Evolutionary conservation across 495 filamentous ascomycete genomes (phyloP).

Genomic region (Baudoinia panamericana): DNA sequence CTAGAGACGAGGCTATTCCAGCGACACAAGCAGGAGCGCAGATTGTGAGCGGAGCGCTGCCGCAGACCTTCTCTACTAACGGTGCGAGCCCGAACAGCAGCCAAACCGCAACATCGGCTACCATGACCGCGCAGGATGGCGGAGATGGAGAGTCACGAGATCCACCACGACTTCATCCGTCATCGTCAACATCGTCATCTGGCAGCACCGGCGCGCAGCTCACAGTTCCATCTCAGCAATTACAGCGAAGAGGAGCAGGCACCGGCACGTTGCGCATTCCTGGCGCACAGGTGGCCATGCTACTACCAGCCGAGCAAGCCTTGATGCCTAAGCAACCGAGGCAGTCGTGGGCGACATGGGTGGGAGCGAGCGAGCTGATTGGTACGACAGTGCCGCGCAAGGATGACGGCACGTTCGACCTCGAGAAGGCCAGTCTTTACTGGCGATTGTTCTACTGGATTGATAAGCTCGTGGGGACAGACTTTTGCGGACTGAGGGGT

Average conservation of each 20-base stretch:
- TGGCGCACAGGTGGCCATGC: slow-evolving; percentile 22
- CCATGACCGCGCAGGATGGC: slow-evolving; percentile 35
- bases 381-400: slow-evolving; percentile 61
- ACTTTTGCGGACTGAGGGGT: slow-evolving; percentile 30
- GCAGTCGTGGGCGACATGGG: slow-evolving; percentile 32
- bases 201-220: neutral
- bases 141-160: too few relatives aligned
- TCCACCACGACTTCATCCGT: too few relatives aligned
- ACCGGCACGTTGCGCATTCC: slow-evolving; percentile 16
- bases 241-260: neutral
- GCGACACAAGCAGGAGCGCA: slow-evolving; percentile 21
- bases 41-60: slow-evolving; percentile 11
- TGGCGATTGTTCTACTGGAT: slow-evolving; percentile 41
- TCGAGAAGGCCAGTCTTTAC: slow-evolving; percentile 57
- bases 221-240: neutral
- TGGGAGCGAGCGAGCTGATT: slow-evolving; percentile 55
- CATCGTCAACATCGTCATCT: neutral
- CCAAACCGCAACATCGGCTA: slow-evolving; percentile 41
- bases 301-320: slow-evolving; percentile 27
- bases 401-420: slow-evolving; percentile 73
- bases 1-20: slow-evolving; percentile 47
- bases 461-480: slow-evolving; percentile 27
- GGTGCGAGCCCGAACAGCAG: neutral
- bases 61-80: slow-evolving; percentile 12
- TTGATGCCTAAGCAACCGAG: slow-evolving; percentile 27